A percentile compares a stretch with the other conserved stretches of the same genome.
These are phyloP conservation scores for Rosa chinensis DNA, from an alignment of 306 rosid species.

Conservation along the genomic window DNA sequence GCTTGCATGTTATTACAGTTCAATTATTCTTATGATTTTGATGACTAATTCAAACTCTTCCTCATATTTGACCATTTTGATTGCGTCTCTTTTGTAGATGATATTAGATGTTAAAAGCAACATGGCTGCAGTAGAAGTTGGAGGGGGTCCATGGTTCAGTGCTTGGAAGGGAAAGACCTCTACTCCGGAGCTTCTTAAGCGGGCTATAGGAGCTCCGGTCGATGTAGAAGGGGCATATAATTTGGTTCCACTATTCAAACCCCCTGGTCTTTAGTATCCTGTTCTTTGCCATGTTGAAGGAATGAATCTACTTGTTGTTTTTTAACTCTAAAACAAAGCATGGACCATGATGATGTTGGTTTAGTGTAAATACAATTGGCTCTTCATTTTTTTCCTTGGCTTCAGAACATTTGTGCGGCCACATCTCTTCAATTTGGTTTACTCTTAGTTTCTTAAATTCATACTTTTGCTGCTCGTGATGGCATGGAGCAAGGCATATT, in stretches of 20 bases:
- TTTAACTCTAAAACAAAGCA: background rate
- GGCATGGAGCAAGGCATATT: too few relatives aligned
- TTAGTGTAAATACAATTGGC: background rate
- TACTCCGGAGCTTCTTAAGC: slow-evolving; percentile 41
- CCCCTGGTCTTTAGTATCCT: slow-evolving; percentile 72
- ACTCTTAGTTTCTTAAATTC: background rate
- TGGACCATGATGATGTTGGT: background rate
- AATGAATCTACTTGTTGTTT: background rate
- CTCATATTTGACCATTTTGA: slow-evolving; percentile 5
- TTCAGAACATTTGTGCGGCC: too few relatives aligned
- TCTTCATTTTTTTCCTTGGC: background rate
- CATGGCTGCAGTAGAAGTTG: slow-evolving; percentile 86
- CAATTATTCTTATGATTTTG: background rate
- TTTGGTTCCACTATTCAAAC: slow-evolving; percentile 60
- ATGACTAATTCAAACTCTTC: background rate
- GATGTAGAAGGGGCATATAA: slow-evolving; percentile 53
- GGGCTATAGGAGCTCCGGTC: slow-evolving; percentile 55
- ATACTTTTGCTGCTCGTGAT: background rate
- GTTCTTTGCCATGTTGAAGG: background rate
- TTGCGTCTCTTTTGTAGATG: slow-evolving; percentile 42
- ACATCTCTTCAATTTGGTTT: background rate
- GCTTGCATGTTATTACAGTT: background rate
- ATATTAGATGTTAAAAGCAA: slow-evolving; percentile 77
- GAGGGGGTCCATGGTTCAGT: slow-evolving; percentile 96
- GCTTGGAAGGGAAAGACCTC: slow-evolving; percentile 77